Evolutionary conservation across 108 stramenopile species (phyloP), one percentile per base, ranked within the genome.

Genomic region (Skeletonema tropicum): DNA sequence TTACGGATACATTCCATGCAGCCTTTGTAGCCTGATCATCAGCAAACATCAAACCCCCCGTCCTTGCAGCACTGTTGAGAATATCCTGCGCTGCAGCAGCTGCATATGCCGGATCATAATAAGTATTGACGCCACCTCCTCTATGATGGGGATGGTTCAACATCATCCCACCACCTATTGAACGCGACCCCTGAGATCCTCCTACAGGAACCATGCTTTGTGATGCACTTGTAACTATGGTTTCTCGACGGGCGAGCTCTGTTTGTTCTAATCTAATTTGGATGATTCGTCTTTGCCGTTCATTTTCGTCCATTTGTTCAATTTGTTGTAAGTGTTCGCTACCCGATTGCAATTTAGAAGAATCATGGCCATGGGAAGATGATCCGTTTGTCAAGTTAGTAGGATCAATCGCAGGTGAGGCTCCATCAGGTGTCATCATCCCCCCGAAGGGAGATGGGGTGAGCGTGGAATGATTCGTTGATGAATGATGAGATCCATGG

Each of bases 41-140:
- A 0, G 48, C 70, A 68, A 79, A 73, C 66, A 73, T 57, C 30
- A 79, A 45, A 1, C 79, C 71, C 46, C 79, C 79, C 3, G 66
- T 79, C 52, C 57, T 66, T 25, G 79, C 66, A 12, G 72, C 71
- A 45, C 65, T 67, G 32, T 55, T 73, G 41, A 79, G 68, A 60
- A 79, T 79, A 68, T 72, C 71, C 48, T 79, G 79, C 19, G 79
- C 79, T 13, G 79, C 79, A 21, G 66, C 67, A 19, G 79, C 71
- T 2, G 79, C 79, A 46, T 73, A 79, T 23, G 79, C 60, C 14
- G 79, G 79, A 63, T 79, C 79, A 30, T 79, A 79, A 55, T 79
- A 79, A 4, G 79, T 68, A 58, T 73, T 68, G 30, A 68, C 64
- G 4, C 65, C 61, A 39, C 79, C 79, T 45, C 64, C 48, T 5